Evolutionary conservation across 2,329 filamentous ascomycete species (phyloP).

Genomic region (Teratosphaeria pseudoeucalypti): DNA sequence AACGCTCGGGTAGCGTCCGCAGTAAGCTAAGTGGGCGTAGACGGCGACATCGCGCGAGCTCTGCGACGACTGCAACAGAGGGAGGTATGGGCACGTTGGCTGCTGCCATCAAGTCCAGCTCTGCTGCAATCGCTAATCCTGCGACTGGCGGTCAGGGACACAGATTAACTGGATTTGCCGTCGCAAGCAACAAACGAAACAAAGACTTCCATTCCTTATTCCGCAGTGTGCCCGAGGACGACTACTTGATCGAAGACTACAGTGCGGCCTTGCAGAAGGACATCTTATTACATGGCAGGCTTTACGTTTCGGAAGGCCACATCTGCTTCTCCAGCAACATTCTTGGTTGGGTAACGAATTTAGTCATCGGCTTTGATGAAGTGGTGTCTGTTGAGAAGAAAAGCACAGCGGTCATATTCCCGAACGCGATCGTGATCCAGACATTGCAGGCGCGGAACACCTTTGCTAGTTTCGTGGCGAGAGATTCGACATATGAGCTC

Average conservation of each 20-base stretch:
- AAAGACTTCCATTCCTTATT: slow-evolving; percentile 89
- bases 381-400: slow-evolving; percentile 95
- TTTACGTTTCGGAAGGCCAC: slow-evolving; percentile 95
- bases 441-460: slow-evolving; percentile 91
- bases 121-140: slow-evolving; percentile 57
- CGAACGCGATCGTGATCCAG: slow-evolving; percentile 93
- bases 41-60: slow-evolving; percentile 72
- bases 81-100: slow-evolving; percentile 62
- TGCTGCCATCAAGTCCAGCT: slow-evolving; percentile 60
- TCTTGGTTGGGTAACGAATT: slow-evolving; percentile 90
- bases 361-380: slow-evolving; percentile 97
- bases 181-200: slow-evolving; percentile 92
- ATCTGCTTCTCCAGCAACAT: slow-evolving; percentile 99
- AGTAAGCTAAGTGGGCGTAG: slow-evolving; percentile 42
- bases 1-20: slow-evolving; percentile 42
- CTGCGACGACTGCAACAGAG: slow-evolving; percentile 46
- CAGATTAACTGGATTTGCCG: slow-evolving; percentile 86
- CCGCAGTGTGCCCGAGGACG: slow-evolving; percentile 93
- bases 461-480: slow-evolving; percentile 87
- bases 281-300: slow-evolving; percentile 82
- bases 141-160: slow-evolving; percentile 49
- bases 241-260: slow-evolving; percentile 97
- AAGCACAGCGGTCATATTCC: slow-evolving; percentile 88
- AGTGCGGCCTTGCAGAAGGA: slow-evolving; percentile 93
- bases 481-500: slow-evolving; percentile 92